phyloP scores from a whole-genome alignment of 2,329 filamentous ascomycete genomes.

The Clonostachys solani region DNA sequence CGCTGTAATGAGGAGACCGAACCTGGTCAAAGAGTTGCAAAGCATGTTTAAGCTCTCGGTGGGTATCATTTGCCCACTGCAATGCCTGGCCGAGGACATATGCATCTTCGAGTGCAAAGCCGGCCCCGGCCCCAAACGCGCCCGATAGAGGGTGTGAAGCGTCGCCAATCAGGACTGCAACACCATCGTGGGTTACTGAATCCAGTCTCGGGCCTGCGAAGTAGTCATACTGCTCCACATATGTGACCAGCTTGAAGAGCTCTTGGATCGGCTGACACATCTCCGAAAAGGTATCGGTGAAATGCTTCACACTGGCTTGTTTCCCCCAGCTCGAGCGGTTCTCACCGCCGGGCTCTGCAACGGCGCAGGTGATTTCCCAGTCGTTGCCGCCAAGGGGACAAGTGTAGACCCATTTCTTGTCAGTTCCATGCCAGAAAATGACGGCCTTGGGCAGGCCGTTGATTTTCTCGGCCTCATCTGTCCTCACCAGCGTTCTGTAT shows the following conservation, averaged over 20 bases:
- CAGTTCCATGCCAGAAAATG: conserved; percentile 23
- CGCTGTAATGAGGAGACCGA: conserved; percentile 18
- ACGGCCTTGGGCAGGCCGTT: conserved; percentile 18
- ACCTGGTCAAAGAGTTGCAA: conserved; percentile 17
- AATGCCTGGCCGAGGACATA: conserved; percentile 14
- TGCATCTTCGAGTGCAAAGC: conserved; percentile 28
- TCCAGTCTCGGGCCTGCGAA: conserved; percentile 21
- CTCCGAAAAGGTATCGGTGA: conserved; percentile 12
- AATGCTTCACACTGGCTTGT: not conserved
- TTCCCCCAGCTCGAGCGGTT: conserved; percentile 21
- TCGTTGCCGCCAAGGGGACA: conserved; percentile 23
- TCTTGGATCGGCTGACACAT: conserved; percentile 22
- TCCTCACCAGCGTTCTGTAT: conserved; percentile 22
- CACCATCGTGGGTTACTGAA: conserved; percentile 9
- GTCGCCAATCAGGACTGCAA: conserved; percentile 46
- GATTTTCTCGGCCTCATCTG: conserved; percentile 13
- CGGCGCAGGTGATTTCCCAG: conserved; percentile 20
- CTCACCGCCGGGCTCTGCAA: conserved; percentile 9
- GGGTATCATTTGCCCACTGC: conserved; percentile 12
- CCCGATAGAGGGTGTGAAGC: conserved; percentile 50
- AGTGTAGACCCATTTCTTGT: conserved; percentile 22
- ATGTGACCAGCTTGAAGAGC: conserved; percentile 16
- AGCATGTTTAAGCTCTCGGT: conserved; percentile 9
- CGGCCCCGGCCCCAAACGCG: conserved; percentile 30
- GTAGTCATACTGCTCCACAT: conserved; percentile 18